Evolutionary conservation across 768 basidiomycete species (phyloP), one percentile per base, ranked within the genome.

Genomic region (Rossbeevera mucosa): DNA sequence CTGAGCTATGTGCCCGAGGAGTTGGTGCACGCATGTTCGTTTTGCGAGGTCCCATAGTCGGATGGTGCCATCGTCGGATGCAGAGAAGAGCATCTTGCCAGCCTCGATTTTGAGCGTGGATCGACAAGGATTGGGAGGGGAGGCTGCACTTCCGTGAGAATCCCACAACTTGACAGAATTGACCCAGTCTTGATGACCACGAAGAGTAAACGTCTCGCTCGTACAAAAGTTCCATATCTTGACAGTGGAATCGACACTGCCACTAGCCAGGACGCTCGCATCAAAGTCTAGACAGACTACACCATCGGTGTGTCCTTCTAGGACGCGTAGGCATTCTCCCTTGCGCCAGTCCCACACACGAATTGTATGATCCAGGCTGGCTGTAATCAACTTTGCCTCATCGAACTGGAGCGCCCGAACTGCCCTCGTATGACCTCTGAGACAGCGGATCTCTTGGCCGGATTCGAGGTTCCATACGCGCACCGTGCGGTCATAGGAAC

Each of bases 391-490:
- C 70, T 96, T 94, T 53, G 82, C 87, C 56, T 91, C 88, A 68
- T 99, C 96, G 59, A 99, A 99, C 72, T 98, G 96, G 50, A 98
- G 76, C 0, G 92, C 85, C 2, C 94, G 79, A 22, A 99, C 82
- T n/a, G 88, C 93, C 21, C 94, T 80, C 3, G 90, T 90, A 64
- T 99, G 96, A 13, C 96, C 96, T 36, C 79, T 81, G 44, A 99
- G 78, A 62, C 86, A 86, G 48, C 84, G 86, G 26, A 97, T 76
- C 65, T 90, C 86, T 46, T 79, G 74, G 18, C 94, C 95, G 0
- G 88, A 91, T 70, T 97, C 94, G 47, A 98, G 79, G 65, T 98
- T 96, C 96, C 96, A 99, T 5, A 99, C 85, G 18, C 94, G 83
- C 5, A 86, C 84, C 3, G 93, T 96, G 60, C 90, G 85, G 64